These are phyloP conservation scores for Cupressus sempervirens DNA, from an alignment of 75 land plant species.

Conservation along the genomic window DNA sequence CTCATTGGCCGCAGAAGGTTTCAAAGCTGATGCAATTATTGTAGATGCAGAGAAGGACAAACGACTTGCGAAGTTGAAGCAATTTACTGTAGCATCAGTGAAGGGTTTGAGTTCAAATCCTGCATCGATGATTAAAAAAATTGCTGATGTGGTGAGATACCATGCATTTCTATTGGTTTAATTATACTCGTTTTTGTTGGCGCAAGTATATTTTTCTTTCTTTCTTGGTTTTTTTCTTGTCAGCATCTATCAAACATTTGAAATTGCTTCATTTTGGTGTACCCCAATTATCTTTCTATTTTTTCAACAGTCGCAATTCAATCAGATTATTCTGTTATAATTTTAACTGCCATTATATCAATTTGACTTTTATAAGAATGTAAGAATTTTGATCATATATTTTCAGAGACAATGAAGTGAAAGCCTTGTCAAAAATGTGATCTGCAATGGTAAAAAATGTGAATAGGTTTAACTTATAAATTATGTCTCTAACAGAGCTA, in stretches of 20 bases:
- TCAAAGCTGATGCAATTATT: slow-evolving; percentile 63
- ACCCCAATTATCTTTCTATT: not conserved
- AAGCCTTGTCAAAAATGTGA: not conserved
- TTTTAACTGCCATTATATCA: not conserved
- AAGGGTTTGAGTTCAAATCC: slow-evolving; percentile 71
- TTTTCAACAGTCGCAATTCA: not conserved
- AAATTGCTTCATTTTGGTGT: not conserved
- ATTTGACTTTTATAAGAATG: not conserved
- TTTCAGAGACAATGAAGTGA: not conserved
- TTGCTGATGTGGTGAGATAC: slow-evolving; percentile 77
- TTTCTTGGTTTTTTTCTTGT: not conserved
- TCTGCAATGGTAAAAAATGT: not conserved
- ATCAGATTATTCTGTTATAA: not conserved
- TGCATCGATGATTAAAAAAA: slow-evolving; percentile 70
- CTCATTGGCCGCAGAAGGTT: slow-evolving; percentile 48
- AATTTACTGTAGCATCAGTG: slow-evolving; percentile 59
- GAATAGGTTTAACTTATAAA: not conserved
- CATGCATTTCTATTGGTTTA: not conserved
- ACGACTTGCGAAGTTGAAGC: slow-evolving; percentile 68
- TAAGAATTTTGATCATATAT: not conserved
- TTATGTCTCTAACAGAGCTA: not conserved
- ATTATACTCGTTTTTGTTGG: not conserved
- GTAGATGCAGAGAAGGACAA: slow-evolving; percentile 85
- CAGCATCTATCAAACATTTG: not conserved
- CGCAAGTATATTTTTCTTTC: not conserved